Evolutionary conservation across 1,284 basidiomycete species (phyloP).

Genomic region (Fomitiporia mediterranea): DNA sequence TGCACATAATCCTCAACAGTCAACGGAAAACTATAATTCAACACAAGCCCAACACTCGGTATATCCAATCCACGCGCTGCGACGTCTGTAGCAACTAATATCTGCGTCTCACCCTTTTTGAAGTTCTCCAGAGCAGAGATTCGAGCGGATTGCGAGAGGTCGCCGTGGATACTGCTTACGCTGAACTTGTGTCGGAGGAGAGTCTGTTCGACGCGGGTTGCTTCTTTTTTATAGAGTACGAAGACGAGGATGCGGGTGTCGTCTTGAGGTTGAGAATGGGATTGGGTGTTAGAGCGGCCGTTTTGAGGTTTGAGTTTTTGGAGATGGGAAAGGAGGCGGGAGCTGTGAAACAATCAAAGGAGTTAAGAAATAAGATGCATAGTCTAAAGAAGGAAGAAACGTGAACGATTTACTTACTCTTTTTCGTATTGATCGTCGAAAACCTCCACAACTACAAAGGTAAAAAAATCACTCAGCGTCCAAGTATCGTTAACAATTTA

Average conservation of each 20-base stretch:
- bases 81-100: constrained; percentile 97
- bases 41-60: constrained; percentile 87
- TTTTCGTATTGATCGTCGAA: constrained; percentile 86
- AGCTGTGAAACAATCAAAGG: constrained; percentile 43
- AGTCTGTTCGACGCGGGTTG: constrained; percentile 81
- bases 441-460: constrained; percentile 77
- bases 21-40: constrained; percentile 97
- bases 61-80: constrained; percentile 97
- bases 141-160: constrained; percentile 84
- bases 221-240: constrained; percentile 97
- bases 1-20: constrained; percentile 97
- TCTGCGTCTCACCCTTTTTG: constrained; percentile 77
- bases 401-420: constrained; percentile 55
- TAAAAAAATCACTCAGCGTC: neutral
- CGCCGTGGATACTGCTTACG: constrained; percentile 90
- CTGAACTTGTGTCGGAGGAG: constrained; percentile 77
- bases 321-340: constrained; percentile 64
- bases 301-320: constrained; percentile 62
- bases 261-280: constrained; percentile 38
- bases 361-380: neutral
- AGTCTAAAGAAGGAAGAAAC: neutral
- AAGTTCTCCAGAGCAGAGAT: constrained; percentile 88
- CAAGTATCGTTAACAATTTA: neutral
- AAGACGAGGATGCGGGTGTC: constrained; percentile 86
- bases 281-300: no score